phyloP scores from a whole-genome alignment of 208 protist genomes.

The Phytomonas sp. region DNA sequence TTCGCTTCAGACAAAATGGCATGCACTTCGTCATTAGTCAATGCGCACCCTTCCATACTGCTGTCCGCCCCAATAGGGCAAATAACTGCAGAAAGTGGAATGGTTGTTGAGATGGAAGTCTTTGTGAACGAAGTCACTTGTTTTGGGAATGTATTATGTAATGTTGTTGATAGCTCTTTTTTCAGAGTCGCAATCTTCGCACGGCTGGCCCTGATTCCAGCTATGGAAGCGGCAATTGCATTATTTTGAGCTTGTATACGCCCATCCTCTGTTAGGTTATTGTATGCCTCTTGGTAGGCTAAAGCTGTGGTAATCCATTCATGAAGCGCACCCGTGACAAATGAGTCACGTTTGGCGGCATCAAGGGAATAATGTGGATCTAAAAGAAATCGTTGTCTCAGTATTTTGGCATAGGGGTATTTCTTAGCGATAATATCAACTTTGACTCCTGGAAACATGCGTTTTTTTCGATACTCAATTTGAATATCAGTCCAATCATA shows the following conservation, averaged over 20 bases:
- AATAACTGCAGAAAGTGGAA: conserved; percentile 48
- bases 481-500: conserved; percentile 58
- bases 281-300: conserved; percentile 61
- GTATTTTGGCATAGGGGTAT: conserved; percentile 27
- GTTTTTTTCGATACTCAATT: conserved; percentile 37
- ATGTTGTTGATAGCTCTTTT: conserved; percentile 38
- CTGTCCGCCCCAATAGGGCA: conserved; percentile 35
- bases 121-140: conserved; percentile 53
- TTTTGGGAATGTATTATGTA: conserved; percentile 11
- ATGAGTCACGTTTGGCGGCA: conserved; percentile 30
- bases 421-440: conserved; percentile 35
- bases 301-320: conserved; percentile 48
- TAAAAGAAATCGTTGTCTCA: conserved; percentile 20
- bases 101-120: conserved; percentile 38
- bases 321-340: conserved; percentile 35
- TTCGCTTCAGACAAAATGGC: conserved; percentile 25
- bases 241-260: conserved; percentile 58
- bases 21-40: conserved; percentile 50
- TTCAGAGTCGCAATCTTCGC: conserved; percentile 56
- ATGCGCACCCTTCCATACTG: conserved; percentile 30
- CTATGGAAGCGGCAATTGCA: conserved; percentile 39
- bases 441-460: conserved; percentile 25
- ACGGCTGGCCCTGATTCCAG: conserved; percentile 50
- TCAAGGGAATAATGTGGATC: conserved; percentile 30
- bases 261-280: conserved; percentile 35